phyloP scores from a whole-genome alignment of 2,329 filamentous ascomycete species.

The Trichoderma afroharzianum region DNA sequence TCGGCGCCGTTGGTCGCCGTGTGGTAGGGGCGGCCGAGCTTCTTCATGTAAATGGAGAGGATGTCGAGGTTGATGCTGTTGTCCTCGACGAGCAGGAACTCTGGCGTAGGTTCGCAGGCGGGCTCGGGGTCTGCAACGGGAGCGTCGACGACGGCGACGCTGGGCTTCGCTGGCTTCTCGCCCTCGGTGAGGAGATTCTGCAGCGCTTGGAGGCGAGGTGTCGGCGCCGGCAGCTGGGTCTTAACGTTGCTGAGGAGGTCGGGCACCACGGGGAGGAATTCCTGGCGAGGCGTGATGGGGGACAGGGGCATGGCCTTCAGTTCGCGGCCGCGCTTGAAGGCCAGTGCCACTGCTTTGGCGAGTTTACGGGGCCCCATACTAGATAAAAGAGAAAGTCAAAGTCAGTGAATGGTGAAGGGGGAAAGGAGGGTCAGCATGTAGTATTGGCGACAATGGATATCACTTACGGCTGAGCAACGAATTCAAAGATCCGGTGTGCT shows the following conservation, averaged over 20 bases:
- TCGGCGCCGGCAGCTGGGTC: not conserved
- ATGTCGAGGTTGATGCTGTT: conserved; percentile 20
- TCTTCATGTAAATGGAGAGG: conserved; percentile 34
- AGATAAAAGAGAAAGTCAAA: not conserved
- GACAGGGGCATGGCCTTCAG: conserved; percentile 1
- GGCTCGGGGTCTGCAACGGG: not conserved
- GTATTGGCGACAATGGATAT: not conserved
- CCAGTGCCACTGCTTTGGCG: conserved; percentile 17
- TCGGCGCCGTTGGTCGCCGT: conserved; percentile 35
- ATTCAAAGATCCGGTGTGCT: conserved; percentile 31
- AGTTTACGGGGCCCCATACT: conserved; percentile 38
- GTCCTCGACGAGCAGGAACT: conserved; percentile 19
- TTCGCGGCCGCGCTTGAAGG: conserved; percentile 14
- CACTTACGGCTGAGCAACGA: conserved; percentile 37
- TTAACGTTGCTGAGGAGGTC: not conserved
- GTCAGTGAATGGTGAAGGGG: not conserved
- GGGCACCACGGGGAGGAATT: not conserved
- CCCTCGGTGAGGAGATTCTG: not conserved
- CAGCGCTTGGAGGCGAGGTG: not conserved
- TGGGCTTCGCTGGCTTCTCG: not conserved
- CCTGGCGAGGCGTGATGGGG: not conserved
- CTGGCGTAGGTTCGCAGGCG: not conserved
- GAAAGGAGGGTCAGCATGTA: not conserved
- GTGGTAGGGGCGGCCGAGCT: conserved; percentile 29
- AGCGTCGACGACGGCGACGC: not conserved